These are phyloP conservation scores for Ophiocordyceps robertsii DNA, from an alignment of 2,329 filamentous ascomycete genomes.

Conservation along the genomic window DNA sequence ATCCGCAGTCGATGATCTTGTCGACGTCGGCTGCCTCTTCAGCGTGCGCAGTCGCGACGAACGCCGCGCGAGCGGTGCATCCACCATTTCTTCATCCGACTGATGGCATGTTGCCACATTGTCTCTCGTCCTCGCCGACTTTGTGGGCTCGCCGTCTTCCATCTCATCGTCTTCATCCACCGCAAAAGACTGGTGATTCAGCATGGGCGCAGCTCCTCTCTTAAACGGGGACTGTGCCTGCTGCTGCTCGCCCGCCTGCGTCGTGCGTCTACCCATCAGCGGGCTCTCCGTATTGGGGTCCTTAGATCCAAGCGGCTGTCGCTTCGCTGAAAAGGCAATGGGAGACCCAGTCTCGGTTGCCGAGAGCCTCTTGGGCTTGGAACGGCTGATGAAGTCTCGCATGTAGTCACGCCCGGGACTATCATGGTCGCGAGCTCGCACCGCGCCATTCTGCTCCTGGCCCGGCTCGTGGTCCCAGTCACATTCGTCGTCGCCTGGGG, in stretches of 20 bases:
- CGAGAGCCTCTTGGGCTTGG: conserved; percentile 13
- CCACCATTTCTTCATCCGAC: conserved; percentile 6
- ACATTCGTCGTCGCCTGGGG: too few species aligned
- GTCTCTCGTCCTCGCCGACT: neutral
- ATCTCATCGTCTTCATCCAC: conserved; percentile 1
- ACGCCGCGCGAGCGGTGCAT: conserved; percentile 11
- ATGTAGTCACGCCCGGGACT: conserved; percentile 21
- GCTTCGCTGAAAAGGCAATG: conserved; percentile 10
- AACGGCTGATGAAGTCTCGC: conserved; percentile 21
- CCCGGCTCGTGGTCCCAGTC: too few species aligned
- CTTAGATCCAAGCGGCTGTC: conserved; percentile 18
- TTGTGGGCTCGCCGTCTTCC: neutral
- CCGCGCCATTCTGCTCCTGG: too few species aligned
- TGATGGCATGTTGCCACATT: too few species aligned
- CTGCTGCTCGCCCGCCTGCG: conserved; percentile 8
- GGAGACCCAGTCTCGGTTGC: conserved; percentile 18
- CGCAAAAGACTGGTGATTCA: conserved; percentile 8
- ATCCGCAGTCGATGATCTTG: conserved; percentile 21
- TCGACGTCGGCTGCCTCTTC: conserved; percentile 2
- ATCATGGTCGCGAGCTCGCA: conserved; percentile 7
- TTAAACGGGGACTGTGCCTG: conserved; percentile 9
- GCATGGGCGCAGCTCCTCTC: conserved; percentile 7
- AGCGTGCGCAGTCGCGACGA: conserved; percentile 19
- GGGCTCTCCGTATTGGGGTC: conserved; percentile 22
- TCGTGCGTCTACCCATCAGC: conserved; percentile 18